Conservation (phyloP, 2,329 filamentous ascomycete species). For the Lasiodiplodia sp. region DNA sequence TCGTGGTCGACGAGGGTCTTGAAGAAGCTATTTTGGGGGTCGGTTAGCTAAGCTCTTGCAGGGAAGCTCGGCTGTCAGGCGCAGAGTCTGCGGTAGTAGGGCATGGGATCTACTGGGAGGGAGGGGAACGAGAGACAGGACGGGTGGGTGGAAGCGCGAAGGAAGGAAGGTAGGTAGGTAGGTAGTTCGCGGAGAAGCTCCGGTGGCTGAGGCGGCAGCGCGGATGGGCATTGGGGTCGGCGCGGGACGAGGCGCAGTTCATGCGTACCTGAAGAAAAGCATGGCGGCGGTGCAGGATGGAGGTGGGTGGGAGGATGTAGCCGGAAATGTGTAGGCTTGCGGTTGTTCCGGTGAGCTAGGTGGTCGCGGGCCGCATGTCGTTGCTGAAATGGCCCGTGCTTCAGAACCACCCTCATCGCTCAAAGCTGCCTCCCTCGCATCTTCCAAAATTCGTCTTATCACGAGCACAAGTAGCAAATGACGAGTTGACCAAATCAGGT, state of each 20-base stretch:
- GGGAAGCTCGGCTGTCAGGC: not conserved
- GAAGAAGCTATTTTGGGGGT: constrained; percentile 75
- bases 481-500: too few species aligned
- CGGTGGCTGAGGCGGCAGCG: not conserved
- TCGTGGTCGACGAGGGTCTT: constrained; percentile 97
- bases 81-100: not conserved
- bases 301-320: not conserved
- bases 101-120: not conserved
- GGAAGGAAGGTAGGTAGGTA: not conserved
- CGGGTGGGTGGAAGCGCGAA: not conserved
- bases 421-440: too few species aligned
- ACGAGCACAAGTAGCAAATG: too few species aligned
- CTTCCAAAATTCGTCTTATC: too few species aligned
- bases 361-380: too few species aligned
- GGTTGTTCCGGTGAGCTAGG: too few species aligned
- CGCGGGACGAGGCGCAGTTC: not conserved
- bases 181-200: not conserved
- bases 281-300: constrained; percentile 41
- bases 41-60: not conserved
- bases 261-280: constrained; percentile 62
- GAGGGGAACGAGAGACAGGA: not conserved
- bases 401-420: too few species aligned
- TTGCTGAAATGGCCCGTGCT: not conserved
- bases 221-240: not conserved
- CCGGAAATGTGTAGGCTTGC: not conserved